Evolutionary conservation across 768 basidiomycete genomes (phyloP).

Genomic region (Agaricus sinodeliciosus): DNA sequence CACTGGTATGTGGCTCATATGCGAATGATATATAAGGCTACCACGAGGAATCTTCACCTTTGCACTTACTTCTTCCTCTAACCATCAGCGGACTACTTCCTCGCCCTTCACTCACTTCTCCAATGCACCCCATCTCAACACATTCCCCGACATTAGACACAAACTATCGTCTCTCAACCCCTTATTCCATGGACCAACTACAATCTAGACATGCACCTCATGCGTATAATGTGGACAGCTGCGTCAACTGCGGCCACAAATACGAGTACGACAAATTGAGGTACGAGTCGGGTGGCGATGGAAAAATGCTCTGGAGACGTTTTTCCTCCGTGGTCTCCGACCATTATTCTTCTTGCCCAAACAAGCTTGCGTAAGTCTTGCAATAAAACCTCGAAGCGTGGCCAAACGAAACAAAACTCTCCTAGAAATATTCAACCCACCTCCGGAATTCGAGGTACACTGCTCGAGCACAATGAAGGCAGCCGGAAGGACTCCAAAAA

Average conservation of each 20-base stretch:
- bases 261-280: background rate
- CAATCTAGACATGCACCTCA: background rate
- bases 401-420: background rate
- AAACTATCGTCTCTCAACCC: background rate
- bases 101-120: background rate
- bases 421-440: slow-evolving; percentile 7
- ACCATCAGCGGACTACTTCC: background rate
- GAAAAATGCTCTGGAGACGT: slow-evolving; percentile 2
- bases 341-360: slow-evolving; percentile 7
- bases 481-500: background rate
- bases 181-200: background rate
- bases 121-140: background rate
- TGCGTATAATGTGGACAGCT: background rate
- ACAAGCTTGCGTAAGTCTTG: slow-evolving; percentile 1
- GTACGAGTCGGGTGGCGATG: background rate
- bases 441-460: slow-evolving; percentile 4
- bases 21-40: slow-evolving; percentile 3
- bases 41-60: slow-evolving; percentile 7
- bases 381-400: background rate
- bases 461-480: background rate
- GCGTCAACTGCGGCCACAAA: slow-evolving; percentile 1
- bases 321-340: background rate
- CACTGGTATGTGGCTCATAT: background rate
- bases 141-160: background rate
- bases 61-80: slow-evolving; percentile 8